A percentile compares a stretch with the other conserved stretches of the same genome.
phyloP scores from a whole-genome alignment of 768 basidiomycete species.

The Leccinum uliginosum region DNA sequence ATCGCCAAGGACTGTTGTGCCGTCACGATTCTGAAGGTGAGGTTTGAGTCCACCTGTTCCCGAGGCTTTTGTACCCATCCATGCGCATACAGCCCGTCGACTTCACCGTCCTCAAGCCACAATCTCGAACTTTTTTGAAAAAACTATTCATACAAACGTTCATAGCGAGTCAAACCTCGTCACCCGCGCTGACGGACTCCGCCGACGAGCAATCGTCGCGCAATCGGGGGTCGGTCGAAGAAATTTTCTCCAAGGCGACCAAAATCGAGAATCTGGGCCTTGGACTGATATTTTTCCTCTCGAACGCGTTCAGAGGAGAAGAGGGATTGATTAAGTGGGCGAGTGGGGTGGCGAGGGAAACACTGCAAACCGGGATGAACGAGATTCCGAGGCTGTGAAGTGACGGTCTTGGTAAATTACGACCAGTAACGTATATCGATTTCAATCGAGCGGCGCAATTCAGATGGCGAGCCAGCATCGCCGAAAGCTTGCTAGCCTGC shows the following conservation, averaged over 20 bases:
- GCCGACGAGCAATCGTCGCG: slow-evolving; percentile 37
- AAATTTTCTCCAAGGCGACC: slow-evolving; percentile 73
- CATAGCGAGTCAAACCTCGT: slow-evolving; percentile 67
- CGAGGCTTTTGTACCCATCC: not conserved
- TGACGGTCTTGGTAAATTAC: not conserved
- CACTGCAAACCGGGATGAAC: slow-evolving; percentile 61
- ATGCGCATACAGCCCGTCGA: slow-evolving; percentile 68
- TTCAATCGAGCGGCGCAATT: not conserved
- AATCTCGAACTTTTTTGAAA: slow-evolving; percentile 61
- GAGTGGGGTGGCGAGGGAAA: slow-evolving; percentile 60
- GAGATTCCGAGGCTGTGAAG: slow-evolving; percentile 35
- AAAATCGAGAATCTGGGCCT: slow-evolving; percentile 62
- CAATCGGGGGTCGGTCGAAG: slow-evolving; percentile 63
- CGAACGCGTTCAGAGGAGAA: slow-evolving; percentile 38
- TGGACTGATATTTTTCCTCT: slow-evolving; percentile 75
- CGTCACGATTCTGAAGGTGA: slow-evolving; percentile 80
- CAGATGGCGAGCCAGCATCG: too few species aligned
- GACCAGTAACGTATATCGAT: not conserved
- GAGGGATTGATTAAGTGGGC: slow-evolving; percentile 63
- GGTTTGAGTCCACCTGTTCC: not conserved
- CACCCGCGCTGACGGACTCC: slow-evolving; percentile 52
- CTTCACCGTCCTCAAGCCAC: slow-evolving; percentile 68
- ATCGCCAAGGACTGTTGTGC: slow-evolving; percentile 78
- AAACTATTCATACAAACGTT: slow-evolving; percentile 69
- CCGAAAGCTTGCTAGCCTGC: not conserved